Evolutionary conservation across 2,329 filamentous ascomycete genomes (phyloP).

Genomic region (Lojkania enalia): DNA sequence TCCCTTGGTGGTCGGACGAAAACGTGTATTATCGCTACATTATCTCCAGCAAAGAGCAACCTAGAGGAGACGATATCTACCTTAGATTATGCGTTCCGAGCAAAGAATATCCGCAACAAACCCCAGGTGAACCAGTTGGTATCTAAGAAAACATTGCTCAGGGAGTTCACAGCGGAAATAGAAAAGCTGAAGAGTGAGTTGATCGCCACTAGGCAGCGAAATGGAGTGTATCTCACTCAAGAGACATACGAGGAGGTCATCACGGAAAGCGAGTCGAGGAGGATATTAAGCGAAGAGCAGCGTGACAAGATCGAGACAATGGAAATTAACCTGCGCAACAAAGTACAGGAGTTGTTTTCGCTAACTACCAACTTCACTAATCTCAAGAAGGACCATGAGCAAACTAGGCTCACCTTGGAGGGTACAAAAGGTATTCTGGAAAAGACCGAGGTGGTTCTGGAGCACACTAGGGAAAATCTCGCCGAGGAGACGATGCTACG

Average conservation of each 20-base stretch:
- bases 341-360: conserved; percentile 87
- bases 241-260: conserved; percentile 90
- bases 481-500: conserved; percentile 78
- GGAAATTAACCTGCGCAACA: conserved; percentile 87
- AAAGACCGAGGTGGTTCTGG: conserved; percentile 83
- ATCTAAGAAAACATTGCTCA: conserved; percentile 88
- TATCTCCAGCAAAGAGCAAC: conserved; percentile 93
- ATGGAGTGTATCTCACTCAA: conserved; percentile 90
- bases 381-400: conserved; percentile 87
- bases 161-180: conserved; percentile 89
- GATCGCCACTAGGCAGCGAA: conserved; percentile 87
- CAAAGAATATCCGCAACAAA: conserved; percentile 98
- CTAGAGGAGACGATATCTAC: conserved; percentile 98
- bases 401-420: conserved; percentile 70
- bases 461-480: conserved; percentile 73
- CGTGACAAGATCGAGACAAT: conserved; percentile 88
- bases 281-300: conserved; percentile 91
- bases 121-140: conserved; percentile 91
- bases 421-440: conserved; percentile 80
- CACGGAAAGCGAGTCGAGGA: conserved; percentile 85
- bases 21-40: conserved; percentile 96
- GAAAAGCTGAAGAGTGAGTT: conserved; percentile 93
- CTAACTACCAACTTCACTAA: conserved; percentile 85
- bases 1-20: conserved; percentile 94
- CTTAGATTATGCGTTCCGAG: conserved; percentile 94